Percentiles rank a stretch among this genome's conserved stretches.
These are phyloP conservation scores for Penicillium palitans DNA, from an alignment of 2,329 filamentous ascomycete genomes.

Conservation along the genomic window DNA sequence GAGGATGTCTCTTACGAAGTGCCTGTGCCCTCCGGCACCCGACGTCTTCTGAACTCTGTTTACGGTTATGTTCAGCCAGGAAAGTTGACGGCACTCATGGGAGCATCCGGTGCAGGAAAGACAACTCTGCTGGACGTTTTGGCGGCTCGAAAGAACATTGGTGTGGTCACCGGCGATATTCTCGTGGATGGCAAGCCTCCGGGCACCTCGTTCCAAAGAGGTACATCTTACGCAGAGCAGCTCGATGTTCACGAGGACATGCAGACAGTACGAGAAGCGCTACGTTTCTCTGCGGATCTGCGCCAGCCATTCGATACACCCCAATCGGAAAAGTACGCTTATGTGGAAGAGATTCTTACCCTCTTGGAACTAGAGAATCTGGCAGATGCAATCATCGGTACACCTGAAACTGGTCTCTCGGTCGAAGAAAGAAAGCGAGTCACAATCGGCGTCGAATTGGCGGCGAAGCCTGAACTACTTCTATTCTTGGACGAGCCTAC, in stretches of 20 bases:
- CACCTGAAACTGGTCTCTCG: constrained; percentile 59
- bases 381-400: constrained; percentile 65
- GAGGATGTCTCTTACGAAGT: constrained; percentile 54
- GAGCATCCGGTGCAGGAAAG: constrained; percentile 71
- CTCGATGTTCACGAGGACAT: constrained; percentile 64
- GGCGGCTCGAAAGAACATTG: constrained; percentile 63
- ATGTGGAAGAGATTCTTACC: constrained; percentile 66
- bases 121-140: constrained; percentile 81
- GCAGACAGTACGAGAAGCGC: constrained; percentile 64
- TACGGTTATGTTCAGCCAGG: constrained; percentile 54
- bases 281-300: constrained; percentile 65
- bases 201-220: constrained; percentile 62
- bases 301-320: constrained; percentile 61
- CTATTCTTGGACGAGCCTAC: constrained; percentile 66
- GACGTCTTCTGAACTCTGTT: constrained; percentile 48
- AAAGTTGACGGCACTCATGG: constrained; percentile 53
- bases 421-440: constrained; percentile 51
- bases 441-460: constrained; percentile 42
- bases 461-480: constrained; percentile 52
- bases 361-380: constrained; percentile 66
- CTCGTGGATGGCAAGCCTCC: constrained; percentile 61
- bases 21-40: constrained; percentile 48
- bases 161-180: constrained; percentile 63
- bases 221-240: constrained; percentile 66
- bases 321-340: constrained; percentile 62